Conservation (phyloP, 345 rosid genomes). For the Acer negundo region DNA sequence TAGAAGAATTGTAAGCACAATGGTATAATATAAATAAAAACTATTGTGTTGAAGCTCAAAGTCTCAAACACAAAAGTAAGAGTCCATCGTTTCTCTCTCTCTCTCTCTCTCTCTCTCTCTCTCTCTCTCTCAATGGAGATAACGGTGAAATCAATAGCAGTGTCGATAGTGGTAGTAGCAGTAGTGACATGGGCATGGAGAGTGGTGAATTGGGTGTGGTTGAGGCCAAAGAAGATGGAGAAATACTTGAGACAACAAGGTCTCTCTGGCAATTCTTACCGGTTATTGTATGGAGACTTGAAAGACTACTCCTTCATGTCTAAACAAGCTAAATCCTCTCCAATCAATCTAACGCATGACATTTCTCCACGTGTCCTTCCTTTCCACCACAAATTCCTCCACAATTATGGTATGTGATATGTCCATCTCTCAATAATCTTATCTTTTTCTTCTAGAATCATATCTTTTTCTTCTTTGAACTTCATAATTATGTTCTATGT, state of each 20-base stretch:
- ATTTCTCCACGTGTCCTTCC: conserved; percentile 43
- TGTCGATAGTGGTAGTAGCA: not conserved
- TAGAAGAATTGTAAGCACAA: not conserved
- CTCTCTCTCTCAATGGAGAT: not conserved
- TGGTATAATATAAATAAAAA: no score
- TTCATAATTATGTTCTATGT: no score
- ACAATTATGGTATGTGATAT: not conserved
- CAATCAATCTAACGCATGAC: conserved; percentile 35
- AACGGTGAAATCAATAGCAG: not conserved
- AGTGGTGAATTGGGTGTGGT: conserved; percentile 46
- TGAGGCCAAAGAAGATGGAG: conserved; percentile 52
- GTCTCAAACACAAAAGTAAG: not conserved
- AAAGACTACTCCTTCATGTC: conserved; percentile 27
- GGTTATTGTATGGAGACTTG: conserved; percentile 42
- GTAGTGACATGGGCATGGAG: conserved; percentile 19
- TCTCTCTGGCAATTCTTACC: conserved; percentile 44
- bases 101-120: no score
- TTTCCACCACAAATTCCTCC: conserved; percentile 29
- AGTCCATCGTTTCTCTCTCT: no score
- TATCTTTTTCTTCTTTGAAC: no score
- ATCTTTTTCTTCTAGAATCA: no score
- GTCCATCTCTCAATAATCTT: no score
- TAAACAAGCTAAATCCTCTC: conserved; percentile 38
- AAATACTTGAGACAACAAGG: conserved; percentile 46
- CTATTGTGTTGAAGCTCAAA: no score